These are phyloP conservation scores for Elymus sibiricus DNA, from an alignment of 176 grass and related monocot genomes.

Conservation along the genomic window DNA sequence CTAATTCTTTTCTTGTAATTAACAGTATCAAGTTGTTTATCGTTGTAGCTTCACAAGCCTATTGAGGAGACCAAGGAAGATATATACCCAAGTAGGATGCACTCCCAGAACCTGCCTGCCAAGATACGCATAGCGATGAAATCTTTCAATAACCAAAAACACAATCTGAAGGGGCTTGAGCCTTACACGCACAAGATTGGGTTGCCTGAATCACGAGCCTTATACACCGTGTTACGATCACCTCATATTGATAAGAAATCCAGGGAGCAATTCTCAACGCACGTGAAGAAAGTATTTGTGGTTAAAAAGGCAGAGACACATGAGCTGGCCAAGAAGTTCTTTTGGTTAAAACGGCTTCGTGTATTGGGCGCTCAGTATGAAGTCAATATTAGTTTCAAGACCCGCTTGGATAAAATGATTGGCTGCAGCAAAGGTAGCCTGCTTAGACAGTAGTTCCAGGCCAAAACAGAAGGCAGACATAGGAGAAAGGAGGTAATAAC, in stretches of 20 bases:
- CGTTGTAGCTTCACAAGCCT: background rate
- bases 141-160: constrained; percentile 43
- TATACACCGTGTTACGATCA: constrained; percentile 51
- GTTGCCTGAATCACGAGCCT: constrained; percentile 33
- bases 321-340: constrained; percentile 45
- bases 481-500: background rate
- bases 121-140: constrained; percentile 58
- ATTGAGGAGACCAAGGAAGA: background rate
- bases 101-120: background rate
- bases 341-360: constrained; percentile 49
- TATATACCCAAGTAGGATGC: background rate
- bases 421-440: background rate
- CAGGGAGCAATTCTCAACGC: constrained; percentile 55
- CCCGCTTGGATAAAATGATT: constrained; percentile 31
- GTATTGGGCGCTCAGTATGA: constrained; percentile 47
- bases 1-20: background rate
- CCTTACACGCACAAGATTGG: constrained; percentile 36
- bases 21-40: background rate
- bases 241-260: constrained; percentile 76
- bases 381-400: constrained; percentile 43
- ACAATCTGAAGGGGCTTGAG: constrained; percentile 25
- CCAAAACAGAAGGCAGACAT: background rate
- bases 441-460: background rate
- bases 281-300: constrained; percentile 42
- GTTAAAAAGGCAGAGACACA: constrained; percentile 19